phyloP scores from a whole-genome alignment of 2,329 filamentous ascomycete species.

The Furcasterigmium sp. region DNA sequence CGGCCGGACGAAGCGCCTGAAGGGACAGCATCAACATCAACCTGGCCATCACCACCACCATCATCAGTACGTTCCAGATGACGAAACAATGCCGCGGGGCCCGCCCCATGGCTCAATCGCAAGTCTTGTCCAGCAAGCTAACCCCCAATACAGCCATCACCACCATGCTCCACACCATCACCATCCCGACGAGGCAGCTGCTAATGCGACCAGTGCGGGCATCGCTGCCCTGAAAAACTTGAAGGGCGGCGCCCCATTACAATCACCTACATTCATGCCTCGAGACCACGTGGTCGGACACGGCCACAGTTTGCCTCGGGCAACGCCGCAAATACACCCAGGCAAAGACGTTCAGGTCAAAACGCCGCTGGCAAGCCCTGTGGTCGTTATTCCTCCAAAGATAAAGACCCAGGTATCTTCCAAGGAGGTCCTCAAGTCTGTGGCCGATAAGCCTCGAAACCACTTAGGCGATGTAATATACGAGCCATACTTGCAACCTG shows the following conservation, averaged over 20 bases:
- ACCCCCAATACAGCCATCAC: slow-evolving; percentile 54
- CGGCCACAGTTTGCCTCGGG: slow-evolving; percentile 38
- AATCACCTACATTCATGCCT: slow-evolving; percentile 34
- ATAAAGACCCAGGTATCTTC: slow-evolving; percentile 63
- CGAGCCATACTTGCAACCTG: slow-evolving; percentile 56
- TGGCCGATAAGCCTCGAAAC: slow-evolving; percentile 64
- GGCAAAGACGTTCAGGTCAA: slow-evolving; percentile 15
- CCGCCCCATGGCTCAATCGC: background rate
- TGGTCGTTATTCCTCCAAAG: slow-evolving; percentile 47
- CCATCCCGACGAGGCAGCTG: slow-evolving; percentile 10
- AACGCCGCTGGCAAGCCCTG: slow-evolving; percentile 26
- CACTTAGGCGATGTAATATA: slow-evolving; percentile 87
- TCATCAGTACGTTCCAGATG: slow-evolving; percentile 53
- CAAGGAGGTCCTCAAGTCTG: slow-evolving; percentile 65
- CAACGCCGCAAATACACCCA: slow-evolving; percentile 16
- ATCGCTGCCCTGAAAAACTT: slow-evolving; percentile 42
- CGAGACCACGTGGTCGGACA: slow-evolving; percentile 34
- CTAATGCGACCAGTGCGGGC: slow-evolving; percentile 30
- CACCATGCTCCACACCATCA: slow-evolving; percentile 45
- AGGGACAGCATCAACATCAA: slow-evolving; percentile 48
- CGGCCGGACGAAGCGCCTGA: slow-evolving; percentile 58
- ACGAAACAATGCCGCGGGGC: too few relatives aligned
- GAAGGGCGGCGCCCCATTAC: slow-evolving; percentile 39
- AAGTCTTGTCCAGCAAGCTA: too few relatives aligned
- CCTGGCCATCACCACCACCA: slow-evolving; percentile 39